These are phyloP conservation scores for Echites panduratus DNA, from an alignment of 257 asterid species.

Conservation along the genomic window DNA sequence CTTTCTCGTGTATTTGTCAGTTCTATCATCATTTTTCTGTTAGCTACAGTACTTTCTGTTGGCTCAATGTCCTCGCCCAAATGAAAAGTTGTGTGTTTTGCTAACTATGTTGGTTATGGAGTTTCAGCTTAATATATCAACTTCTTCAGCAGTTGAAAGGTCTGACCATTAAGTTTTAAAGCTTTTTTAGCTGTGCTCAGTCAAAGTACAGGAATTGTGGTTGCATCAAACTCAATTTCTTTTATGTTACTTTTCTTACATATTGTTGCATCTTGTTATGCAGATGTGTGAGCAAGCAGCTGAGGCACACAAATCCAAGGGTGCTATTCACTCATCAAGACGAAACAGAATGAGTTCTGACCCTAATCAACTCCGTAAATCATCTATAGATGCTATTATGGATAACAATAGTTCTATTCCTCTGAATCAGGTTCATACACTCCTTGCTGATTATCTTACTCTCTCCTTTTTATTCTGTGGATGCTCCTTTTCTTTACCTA, in stretches of 20 bases:
- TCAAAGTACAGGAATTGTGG: not conserved
- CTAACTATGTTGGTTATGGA: not conserved
- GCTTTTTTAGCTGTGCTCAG: not conserved
- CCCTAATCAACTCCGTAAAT: constrained; percentile 59
- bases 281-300: constrained; percentile 99
- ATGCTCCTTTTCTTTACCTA: not conserved
- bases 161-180: not conserved
- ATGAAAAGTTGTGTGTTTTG: too few relatives aligned
- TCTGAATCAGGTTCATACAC: constrained; percentile 52
- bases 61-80: too few relatives aligned
- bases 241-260: constrained; percentile 1
- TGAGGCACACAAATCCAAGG: constrained; percentile 97
- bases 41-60: too few relatives aligned
- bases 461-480: not conserved
- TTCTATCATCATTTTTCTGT: too few relatives aligned
- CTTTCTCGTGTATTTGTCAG: too few relatives aligned
- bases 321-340: constrained; percentile 68
- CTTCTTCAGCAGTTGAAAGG: not conserved
- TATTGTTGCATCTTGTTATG: constrained; percentile 14
- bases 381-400: constrained; percentile 88
- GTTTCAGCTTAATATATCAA: not conserved
- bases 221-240: not conserved
- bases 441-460: constrained; percentile 1
- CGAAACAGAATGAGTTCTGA: constrained; percentile 60
- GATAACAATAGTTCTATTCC: constrained; percentile 45